These are phyloP conservation scores for Cinnamomum micranthum DNA, from an alignment of 164 flowering plant genomes.

Conservation along the genomic window DNA sequence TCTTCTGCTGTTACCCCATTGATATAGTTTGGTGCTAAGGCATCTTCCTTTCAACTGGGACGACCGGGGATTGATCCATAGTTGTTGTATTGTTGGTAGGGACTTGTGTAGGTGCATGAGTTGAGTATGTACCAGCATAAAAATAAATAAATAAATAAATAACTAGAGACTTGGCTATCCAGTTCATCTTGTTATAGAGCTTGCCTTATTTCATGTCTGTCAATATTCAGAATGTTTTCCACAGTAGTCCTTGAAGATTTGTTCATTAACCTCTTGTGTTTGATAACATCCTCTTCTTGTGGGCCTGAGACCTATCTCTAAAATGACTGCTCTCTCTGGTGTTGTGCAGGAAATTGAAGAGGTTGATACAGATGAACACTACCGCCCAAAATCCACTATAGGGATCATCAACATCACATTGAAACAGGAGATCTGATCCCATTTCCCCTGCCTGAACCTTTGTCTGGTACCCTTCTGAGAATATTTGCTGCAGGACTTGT, in stretches of 20 bases:
- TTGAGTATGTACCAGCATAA: not conserved
- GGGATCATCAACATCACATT: conserved; percentile 54
- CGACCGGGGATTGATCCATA: not conserved
- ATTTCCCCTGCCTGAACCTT: not conserved
- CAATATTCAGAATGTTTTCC: too few relatives aligned
- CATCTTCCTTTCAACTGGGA: not conserved
- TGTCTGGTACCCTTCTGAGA: not conserved
- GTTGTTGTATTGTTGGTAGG: not conserved
- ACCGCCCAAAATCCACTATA: conserved; percentile 68
- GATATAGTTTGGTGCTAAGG: too few relatives aligned
- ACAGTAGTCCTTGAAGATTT: too few relatives aligned
- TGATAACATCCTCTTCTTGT: not conserved
- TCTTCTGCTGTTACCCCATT: not conserved
- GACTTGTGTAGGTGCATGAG: too few relatives aligned
- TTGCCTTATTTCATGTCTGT: too few relatives aligned
- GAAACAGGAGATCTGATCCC: conserved; percentile 36
- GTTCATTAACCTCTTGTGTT: not conserved
- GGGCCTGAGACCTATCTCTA: not conserved
- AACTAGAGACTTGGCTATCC: too few relatives aligned
- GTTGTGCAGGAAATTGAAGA: conserved; percentile 86
- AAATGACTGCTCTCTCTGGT: not conserved
- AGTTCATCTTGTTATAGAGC: too few relatives aligned
- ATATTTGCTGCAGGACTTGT: not conserved
- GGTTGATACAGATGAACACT: conserved; percentile 94
- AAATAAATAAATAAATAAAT: not conserved